phyloP scores from a whole-genome alignment of 176 grass and related monocot species.

The Chrysopogon serrulatus region DNA sequence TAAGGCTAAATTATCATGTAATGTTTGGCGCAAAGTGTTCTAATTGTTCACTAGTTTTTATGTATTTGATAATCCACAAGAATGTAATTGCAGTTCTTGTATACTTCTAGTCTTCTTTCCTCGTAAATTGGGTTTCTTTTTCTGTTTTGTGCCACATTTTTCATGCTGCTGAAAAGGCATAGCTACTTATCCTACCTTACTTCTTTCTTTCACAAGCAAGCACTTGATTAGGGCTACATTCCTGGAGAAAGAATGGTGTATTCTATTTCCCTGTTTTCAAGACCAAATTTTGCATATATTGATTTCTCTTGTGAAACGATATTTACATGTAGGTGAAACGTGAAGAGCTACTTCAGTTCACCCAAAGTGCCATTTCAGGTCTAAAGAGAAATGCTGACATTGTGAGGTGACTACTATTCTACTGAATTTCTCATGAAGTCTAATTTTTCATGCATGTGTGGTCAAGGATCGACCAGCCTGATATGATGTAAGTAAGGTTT shows the following conservation, averaged over 20 bases:
- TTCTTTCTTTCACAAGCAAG: conserved; percentile 7
- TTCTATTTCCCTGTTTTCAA: background rate
- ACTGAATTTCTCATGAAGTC: background rate
- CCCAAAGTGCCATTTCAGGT: conserved; percentile 86
- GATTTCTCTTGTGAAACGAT: background rate
- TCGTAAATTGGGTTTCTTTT: background rate
- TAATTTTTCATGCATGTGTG: background rate
- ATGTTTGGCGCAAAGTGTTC: background rate
- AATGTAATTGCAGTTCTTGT: background rate
- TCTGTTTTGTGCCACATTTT: background rate
- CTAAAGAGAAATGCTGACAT: conserved; percentile 80
- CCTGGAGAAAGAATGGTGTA: conserved; percentile 2
- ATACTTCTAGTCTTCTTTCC: conserved; percentile 16
- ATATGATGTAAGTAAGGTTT: background rate
- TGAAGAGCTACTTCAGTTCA: conserved; percentile 96
- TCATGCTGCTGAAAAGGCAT: conserved; percentile 11
- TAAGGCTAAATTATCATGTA: conserved; percentile 9
- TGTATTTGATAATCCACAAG: conserved; percentile 4
- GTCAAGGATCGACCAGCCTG: background rate
- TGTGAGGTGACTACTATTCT: conserved; percentile 51
- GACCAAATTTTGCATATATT: background rate
- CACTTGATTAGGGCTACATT: conserved; percentile 1
- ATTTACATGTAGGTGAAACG: conserved; percentile 81
- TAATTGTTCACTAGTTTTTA: conserved; percentile 1
- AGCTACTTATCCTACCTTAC: background rate